Base-by-base conservation (phyloP, 1,284 basidiomycete species). In the Ceratobasidium sp. region DNA sequence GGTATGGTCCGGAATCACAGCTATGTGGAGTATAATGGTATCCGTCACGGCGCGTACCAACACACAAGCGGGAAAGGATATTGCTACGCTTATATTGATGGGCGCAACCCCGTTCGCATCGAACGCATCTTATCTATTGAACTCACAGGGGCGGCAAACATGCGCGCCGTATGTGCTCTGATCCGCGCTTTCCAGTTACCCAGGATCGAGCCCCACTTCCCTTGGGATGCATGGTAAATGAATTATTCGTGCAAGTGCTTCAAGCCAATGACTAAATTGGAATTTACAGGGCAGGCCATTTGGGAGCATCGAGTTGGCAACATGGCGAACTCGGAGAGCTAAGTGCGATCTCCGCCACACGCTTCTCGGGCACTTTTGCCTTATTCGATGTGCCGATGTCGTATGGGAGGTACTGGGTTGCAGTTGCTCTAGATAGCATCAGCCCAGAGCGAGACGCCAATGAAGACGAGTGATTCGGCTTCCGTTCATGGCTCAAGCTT, bases 61-160 rank as follows among this genome's bases (percentile, higher is more conserved):
- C 66, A 69, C 45, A 69, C 36, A 9, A 69, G 66, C 48, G 66
- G 66, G 5, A 59, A 57, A 29, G 66, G 66, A 15, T 69, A 69
- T 29, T 69, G 66, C 27, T 69, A 57, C 45, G 51, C 17, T 3
- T 69, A 69, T 22, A 57, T 69, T 24, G n/a, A 69, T 57, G 36
- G 44, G 4, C 22, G 44, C 2, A 19, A 45, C 2, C 7, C 51
- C 5, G 66, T 57, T 24, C 51, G 51, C 22, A 47, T 69, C 31
- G 66, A 69, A 15, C 53, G 17, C 7, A 27, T 69, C 22, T n/a
- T 69, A 17, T 4, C 5, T 15, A 69, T 69, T 59, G 66, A 69
- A 47, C 27, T 69, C 31, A 53, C 50, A 1, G 31, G 50, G 3
- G 24, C 11, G 14, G 15, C 24, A 8, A 15, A 44, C 29, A 24